Base-by-base conservation (phyloP, 2,329 filamentous ascomycete species). In the Mycosphaerella arachidis region DNA sequence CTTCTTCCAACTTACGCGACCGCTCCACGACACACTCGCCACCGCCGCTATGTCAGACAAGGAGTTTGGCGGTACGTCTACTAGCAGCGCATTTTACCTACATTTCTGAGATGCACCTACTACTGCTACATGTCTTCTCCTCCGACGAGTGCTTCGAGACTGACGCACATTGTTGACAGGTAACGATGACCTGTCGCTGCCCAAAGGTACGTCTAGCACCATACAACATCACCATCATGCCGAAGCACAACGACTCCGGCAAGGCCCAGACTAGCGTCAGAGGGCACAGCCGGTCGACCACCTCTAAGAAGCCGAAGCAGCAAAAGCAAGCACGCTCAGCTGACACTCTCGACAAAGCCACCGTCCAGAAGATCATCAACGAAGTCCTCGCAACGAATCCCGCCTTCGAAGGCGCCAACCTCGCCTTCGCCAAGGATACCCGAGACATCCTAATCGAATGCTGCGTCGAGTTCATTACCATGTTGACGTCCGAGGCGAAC, bases 401-500 rank as follows among this genome's bases (percentile, higher is more conserved):
- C 18, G 91, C 64, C 5, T 59, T 45, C 31, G 50, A 59, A 56
- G 53, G 37, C 24, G 53, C 56, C n/a, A 55, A 91, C 54, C 84
- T 96, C 63, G 88, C 90, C 1, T 97, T 97, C 73, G 91, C 92
- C 48, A 97, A 96, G 75, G 94, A 99, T 70, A 92, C 93, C 12
- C 88, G 94, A 61, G 94, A 99, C 72, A 82, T 97, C 2, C 82
- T 99, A 55, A 99, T 99, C 71, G 94, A 97, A 79, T 97, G 94
- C 79, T 99, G 94, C 72, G 93, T 99, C 71, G 94, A 99, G 76
- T 99, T 99, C 76, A 97, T 99, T 76, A 97, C 94, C 18, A 85
- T 99, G 71, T 90, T 99, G 68, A 97, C 92, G n/a, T 96, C 91
- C 52, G 93, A 99, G 79, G 94, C 94, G 63, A 99, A 99, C 76